Evolutionary conservation across 2,329 filamentous ascomycete genomes (phyloP).

Genomic region (Ophiostoma sp.): DNA sequence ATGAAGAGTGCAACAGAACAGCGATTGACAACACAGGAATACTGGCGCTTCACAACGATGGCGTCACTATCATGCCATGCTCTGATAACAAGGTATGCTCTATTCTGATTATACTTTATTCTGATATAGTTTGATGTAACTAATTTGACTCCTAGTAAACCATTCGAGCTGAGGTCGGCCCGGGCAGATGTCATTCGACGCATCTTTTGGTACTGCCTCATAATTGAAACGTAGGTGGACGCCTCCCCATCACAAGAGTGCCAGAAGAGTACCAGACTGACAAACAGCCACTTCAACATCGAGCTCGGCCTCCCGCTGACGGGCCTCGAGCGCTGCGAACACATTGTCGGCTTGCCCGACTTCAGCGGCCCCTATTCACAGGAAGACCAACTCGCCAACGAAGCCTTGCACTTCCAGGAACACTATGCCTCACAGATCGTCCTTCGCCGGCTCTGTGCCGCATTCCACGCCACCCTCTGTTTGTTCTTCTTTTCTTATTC

Average conservation of each 20-base stretch:
- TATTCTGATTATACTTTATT: not conserved
- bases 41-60: constrained; percentile 53
- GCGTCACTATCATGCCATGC: constrained; percentile 55
- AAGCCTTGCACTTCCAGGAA: constrained; percentile 51
- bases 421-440: constrained; percentile 58
- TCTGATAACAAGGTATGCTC: constrained; percentile 47
- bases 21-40: constrained; percentile 42
- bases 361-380: constrained; percentile 47
- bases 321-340: constrained; percentile 49
- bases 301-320: constrained; percentile 55
- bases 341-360: constrained; percentile 50
- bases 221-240: constrained; percentile 46
- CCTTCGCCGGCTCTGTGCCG: constrained; percentile 48
- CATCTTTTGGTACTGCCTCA: constrained; percentile 53
- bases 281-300: constrained; percentile 40
- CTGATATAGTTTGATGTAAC: no score
- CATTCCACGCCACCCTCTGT: constrained; percentile 46
- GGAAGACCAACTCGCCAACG: constrained; percentile 44
- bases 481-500: not conserved
- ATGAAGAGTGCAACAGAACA: not conserved
- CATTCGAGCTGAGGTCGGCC: constrained; percentile 43
- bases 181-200: constrained; percentile 50
- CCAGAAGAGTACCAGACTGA: not conserved
- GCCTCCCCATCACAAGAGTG: not conserved
- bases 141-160: constrained; percentile 32